Conservation (phyloP, 2,329 filamentous ascomycete species). For the Xylaria sp. region DNA sequence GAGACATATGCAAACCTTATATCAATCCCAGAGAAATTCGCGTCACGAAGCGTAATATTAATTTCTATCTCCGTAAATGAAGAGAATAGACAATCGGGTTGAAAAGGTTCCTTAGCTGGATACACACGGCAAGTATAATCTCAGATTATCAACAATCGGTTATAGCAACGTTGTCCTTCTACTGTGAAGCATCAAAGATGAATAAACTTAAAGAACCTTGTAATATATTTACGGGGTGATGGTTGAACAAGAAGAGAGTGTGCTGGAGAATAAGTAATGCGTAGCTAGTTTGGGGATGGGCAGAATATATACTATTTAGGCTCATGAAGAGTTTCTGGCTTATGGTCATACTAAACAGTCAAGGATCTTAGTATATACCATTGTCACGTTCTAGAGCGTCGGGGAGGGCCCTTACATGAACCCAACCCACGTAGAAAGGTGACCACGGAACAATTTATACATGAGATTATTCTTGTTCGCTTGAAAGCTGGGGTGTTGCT, state of each 20-base stretch:
- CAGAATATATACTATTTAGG: background rate
- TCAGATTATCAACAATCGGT: background rate
- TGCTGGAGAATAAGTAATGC: background rate
- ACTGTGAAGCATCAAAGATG: background rate
- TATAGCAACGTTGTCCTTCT: background rate
- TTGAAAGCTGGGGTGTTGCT: no score
- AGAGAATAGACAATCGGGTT: background rate
- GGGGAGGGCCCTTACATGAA: background rate
- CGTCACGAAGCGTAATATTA: no score
- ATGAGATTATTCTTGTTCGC: no score
- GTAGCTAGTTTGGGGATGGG: background rate
- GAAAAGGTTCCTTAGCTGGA: background rate
- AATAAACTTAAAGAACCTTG: background rate
- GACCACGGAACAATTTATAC: no score
- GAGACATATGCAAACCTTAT: background rate
- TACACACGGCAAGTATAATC: background rate
- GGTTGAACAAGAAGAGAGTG: background rate
- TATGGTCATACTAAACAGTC: no score
- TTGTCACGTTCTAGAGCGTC: no score
- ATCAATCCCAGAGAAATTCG: no score
- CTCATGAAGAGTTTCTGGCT: background rate
- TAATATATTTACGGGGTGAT: background rate
- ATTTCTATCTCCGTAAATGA: background rate
- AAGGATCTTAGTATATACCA: no score
- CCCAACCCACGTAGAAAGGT: no score